phyloP scores from a whole-genome alignment of 2,329 filamentous ascomycete species.

The Periconia macrospinosa region DNA sequence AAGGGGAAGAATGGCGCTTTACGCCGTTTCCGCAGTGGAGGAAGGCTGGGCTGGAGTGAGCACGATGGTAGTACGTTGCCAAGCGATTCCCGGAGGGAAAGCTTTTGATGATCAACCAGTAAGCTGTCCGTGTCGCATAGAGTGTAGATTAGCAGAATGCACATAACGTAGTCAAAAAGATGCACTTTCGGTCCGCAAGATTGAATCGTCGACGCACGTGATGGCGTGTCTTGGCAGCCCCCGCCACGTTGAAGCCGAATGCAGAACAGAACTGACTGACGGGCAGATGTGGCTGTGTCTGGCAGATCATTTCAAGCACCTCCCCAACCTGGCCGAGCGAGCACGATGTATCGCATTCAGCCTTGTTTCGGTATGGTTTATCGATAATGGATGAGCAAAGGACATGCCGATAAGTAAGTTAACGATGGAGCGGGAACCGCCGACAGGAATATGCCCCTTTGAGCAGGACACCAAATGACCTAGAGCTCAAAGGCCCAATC shows the following conservation, averaged over 20 bases:
- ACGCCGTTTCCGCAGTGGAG: background rate
- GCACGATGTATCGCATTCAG: background rate
- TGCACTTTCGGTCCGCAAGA: no score
- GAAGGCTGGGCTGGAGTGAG: background rate
- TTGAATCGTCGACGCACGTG: no score
- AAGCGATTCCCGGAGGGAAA: no score
- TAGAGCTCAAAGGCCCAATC: no score
- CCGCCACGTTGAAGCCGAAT: background rate
- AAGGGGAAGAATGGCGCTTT: background rate
- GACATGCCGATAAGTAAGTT: background rate
- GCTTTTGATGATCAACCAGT: no score
- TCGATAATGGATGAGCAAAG: background rate
- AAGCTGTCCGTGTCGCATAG: no score
- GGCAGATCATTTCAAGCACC: background rate
- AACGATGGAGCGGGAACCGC: no score
- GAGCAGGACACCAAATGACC: no score
- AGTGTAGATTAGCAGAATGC: no score
- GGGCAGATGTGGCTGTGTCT: background rate
- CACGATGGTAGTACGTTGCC: background rate
- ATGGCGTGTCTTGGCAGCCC: no score
- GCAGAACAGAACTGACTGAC: background rate
- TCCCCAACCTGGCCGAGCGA: background rate
- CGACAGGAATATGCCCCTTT: no score
- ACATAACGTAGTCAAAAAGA: no score
- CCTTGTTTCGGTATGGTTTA: background rate